These are phyloP conservation scores for Trichoderma pleuroti DNA, from an alignment of 2,329 filamentous ascomycete genomes.

Conservation along the genomic window DNA sequence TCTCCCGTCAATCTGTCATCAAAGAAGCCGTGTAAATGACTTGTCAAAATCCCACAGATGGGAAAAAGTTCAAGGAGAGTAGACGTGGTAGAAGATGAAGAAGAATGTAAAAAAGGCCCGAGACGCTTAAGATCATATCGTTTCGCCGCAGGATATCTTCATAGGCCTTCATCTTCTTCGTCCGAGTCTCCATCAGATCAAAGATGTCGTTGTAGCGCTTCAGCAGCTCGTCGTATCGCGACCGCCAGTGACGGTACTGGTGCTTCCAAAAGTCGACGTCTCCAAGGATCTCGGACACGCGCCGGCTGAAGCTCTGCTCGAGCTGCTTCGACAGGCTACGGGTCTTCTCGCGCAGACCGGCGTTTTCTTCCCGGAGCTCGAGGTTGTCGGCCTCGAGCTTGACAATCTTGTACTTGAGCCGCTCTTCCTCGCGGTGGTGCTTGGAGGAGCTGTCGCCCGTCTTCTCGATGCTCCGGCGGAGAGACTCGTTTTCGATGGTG, in stretches of 20 bases:
- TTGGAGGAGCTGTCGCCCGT: slow-evolving; percentile 30
- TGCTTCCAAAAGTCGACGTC: slow-evolving; percentile 37
- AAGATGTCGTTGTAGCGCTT: slow-evolving; percentile 30
- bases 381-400: slow-evolving; percentile 37
- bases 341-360: slow-evolving; percentile 33
- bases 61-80: not conserved
- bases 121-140: slow-evolving; percentile 29
- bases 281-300: slow-evolving; percentile 32
- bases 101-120: not conserved
- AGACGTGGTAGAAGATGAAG: not conserved
- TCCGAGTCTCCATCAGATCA: slow-evolving; percentile 30
- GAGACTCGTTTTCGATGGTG: slow-evolving; percentile 37
- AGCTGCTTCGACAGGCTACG: slow-evolving; percentile 35
- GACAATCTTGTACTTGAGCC: slow-evolving; percentile 33
- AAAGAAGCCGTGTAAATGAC: not conserved
- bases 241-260: slow-evolving; percentile 31
- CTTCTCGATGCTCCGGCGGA: slow-evolving; percentile 38
- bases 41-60: not conserved
- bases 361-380: slow-evolving; percentile 35
- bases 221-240: slow-evolving; percentile 29
- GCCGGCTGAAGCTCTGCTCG: slow-evolving; percentile 30
- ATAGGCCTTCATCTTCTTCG: slow-evolving; percentile 33
- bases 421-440: slow-evolving; percentile 33
- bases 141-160: slow-evolving; percentile 35
- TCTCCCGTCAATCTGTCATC: not conserved